Evolutionary conservation across 345 rosid species (phyloP).

Genomic region (Citrus medica): DNA sequence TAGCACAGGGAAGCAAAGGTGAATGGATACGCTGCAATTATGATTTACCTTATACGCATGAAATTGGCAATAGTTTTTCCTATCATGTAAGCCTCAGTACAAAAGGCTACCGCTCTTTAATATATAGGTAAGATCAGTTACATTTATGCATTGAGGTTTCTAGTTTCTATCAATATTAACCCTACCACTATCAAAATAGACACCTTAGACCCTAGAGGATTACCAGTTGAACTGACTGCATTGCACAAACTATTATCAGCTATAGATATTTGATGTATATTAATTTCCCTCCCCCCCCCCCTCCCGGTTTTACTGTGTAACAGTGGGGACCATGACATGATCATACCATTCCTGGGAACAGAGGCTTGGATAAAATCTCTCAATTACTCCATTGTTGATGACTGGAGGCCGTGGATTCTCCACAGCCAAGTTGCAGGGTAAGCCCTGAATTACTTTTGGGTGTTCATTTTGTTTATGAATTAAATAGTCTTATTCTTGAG

Average conservation of each 20-base stretch:
- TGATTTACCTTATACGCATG: constrained; percentile 23
- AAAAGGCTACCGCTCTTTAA: constrained; percentile 41
- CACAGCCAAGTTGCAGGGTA: constrained; percentile 61
- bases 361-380: constrained; percentile 57
- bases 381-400: constrained; percentile 51
- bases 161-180: no score
- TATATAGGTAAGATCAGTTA: constrained; percentile 39
- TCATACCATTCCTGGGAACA: constrained; percentile 47
- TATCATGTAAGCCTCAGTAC: constrained; percentile 40
- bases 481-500: not conserved
- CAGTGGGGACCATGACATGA: constrained; percentile 69
- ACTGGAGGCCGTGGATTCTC: constrained; percentile 57
- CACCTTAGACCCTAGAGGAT: no score
- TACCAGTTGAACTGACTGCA: no score
- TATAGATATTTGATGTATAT: not conserved
- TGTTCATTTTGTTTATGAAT: not conserved
- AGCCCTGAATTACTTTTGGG: not conserved
- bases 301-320: not conserved
- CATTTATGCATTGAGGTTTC: not conserved
- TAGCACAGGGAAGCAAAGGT: constrained; percentile 27
- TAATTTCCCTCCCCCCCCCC: not conserved
- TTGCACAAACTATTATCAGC: no score
- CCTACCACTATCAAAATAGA: no score
- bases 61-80: constrained; percentile 22
- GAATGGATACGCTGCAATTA: constrained; percentile 39